Percentiles rank a stretch among this genome's conserved stretches.
phyloP scores from a whole-genome alignment of 257 asterid genomes.

The Verbascum thapsus region DNA sequence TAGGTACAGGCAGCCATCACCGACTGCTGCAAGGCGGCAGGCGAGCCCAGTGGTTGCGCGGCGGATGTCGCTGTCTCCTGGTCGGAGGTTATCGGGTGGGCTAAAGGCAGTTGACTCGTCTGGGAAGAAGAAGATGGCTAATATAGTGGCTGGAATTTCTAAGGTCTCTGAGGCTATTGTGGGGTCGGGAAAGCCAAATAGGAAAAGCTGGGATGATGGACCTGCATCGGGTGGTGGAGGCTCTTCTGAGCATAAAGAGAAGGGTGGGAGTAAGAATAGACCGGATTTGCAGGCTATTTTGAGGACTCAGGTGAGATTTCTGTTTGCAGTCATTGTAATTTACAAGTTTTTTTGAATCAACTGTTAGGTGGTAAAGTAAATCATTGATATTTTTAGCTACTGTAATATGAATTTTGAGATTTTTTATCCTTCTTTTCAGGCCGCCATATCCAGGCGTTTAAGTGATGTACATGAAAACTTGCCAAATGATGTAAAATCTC shows the following conservation, averaged over 20 bases:
- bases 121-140: slow-evolving; percentile 75
- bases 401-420: not conserved
- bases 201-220: slow-evolving; percentile 94
- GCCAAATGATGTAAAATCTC: slow-evolving; percentile 43
- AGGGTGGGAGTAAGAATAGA: slow-evolving; percentile 46
- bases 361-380: too few relatives aligned
- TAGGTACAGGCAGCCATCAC: slow-evolving; percentile 89
- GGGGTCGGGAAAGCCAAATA: slow-evolving; percentile 54
- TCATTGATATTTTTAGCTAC: too few relatives aligned
- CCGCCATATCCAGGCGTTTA: slow-evolving; percentile 92
- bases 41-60: slow-evolving; percentile 73
- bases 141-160: slow-evolving; percentile 70
- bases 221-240: too few relatives aligned
- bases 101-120: slow-evolving; percentile 70
- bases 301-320: slow-evolving; percentile 95
- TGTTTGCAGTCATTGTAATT: too few relatives aligned
- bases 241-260: slow-evolving; percentile 54
- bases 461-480: slow-evolving; percentile 76
- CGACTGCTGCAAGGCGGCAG: slow-evolving; percentile 68
- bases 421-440: slow-evolving; percentile 47
- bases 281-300: slow-evolving; percentile 82
- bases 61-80: slow-evolving; percentile 89
- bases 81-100: slow-evolving; percentile 75
- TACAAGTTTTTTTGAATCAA: too few relatives aligned
- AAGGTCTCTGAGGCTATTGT: slow-evolving; percentile 73